Conservation (phyloP, 352 stramenopile genomes). For the Globisporangium heterothallicum region DNA sequence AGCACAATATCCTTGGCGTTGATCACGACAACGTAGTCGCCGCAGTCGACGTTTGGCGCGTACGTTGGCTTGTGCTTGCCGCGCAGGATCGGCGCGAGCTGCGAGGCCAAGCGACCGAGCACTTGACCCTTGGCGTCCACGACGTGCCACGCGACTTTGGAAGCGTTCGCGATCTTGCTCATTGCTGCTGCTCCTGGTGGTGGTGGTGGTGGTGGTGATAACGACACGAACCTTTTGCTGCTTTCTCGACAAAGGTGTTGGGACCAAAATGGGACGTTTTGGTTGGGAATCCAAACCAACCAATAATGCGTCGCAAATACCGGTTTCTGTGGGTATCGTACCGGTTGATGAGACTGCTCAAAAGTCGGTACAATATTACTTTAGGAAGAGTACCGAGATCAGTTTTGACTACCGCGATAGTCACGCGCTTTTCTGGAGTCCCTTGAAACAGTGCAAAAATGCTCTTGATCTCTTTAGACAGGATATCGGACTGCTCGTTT, state of each 20-base stretch:
- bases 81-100: constrained; percentile 94
- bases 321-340: constrained; percentile 3
- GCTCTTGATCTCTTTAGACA: not conserved
- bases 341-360: not conserved
- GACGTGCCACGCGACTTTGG: constrained; percentile 92
- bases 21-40: constrained; percentile 97
- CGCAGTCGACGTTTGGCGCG: constrained; percentile 95
- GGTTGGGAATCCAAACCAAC: constrained; percentile 1
- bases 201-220: not conserved
- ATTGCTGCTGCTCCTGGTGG: constrained; percentile 19
- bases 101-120: constrained; percentile 93
- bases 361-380: too few species aligned
- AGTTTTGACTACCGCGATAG: too few species aligned
- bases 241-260: not conserved
- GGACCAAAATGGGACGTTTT: not conserved
- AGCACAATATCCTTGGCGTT: constrained; percentile 95
- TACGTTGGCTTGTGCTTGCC: constrained; percentile 99
- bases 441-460: too few species aligned
- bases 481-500: too few species aligned
- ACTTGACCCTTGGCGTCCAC: constrained; percentile 95
- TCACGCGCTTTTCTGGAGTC: too few species aligned
- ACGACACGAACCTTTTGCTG: too few species aligned
- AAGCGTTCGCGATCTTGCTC: constrained; percentile 79
- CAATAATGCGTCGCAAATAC: not conserved
- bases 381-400: too few species aligned